These are phyloP conservation scores for Yarrowia osloensis DNA, from an alignment of 805 yeast genomes.

Conservation along the genomic window DNA sequence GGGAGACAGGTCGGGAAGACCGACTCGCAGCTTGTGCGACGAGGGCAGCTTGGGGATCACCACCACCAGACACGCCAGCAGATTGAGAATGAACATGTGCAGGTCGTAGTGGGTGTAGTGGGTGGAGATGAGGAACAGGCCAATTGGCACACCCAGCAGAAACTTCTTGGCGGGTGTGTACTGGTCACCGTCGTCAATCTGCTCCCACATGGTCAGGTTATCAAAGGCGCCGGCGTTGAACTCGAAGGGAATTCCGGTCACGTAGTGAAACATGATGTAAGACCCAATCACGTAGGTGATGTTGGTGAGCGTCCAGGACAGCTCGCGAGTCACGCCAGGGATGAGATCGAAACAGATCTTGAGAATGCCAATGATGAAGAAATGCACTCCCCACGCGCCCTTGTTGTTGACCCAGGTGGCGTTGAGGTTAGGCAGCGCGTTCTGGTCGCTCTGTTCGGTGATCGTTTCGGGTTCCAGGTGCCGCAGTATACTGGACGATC, in stretches of 20 bases:
- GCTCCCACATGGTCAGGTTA: constrained; percentile 98
- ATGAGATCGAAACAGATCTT: constrained; percentile 76
- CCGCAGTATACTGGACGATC: constrained; percentile 87
- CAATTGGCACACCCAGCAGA: constrained; percentile 88
- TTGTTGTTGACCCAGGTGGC: constrained; percentile 96
- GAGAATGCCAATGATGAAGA: constrained; percentile 74
- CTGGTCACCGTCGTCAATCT: constrained; percentile 91
- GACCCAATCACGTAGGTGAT: constrained; percentile 87
- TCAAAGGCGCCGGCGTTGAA: constrained; percentile 96
- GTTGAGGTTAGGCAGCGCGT: constrained; percentile 82
- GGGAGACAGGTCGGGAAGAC: constrained; percentile 36
- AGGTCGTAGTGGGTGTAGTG: constrained; percentile 88
- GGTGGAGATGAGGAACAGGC: constrained; percentile 78
- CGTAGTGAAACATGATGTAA: constrained; percentile 93
- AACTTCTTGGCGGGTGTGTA: constrained; percentile 96
- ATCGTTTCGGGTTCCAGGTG: constrained; percentile 91
- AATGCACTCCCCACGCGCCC: constrained; percentile 92
- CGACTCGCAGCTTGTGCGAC: constrained; percentile 43
- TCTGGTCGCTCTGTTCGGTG: constrained; percentile 91
- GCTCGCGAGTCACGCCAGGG: constrained; percentile 77
- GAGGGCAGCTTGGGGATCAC: constrained; percentile 88
- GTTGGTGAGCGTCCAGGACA: constrained; percentile 93
- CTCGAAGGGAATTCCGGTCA: constrained; percentile 96
- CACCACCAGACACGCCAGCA: constrained; percentile 77
- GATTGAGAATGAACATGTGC: constrained; percentile 74